Evolutionary conservation across 306 rosid species (phyloP).

Genomic region (Lupinus albus): DNA sequence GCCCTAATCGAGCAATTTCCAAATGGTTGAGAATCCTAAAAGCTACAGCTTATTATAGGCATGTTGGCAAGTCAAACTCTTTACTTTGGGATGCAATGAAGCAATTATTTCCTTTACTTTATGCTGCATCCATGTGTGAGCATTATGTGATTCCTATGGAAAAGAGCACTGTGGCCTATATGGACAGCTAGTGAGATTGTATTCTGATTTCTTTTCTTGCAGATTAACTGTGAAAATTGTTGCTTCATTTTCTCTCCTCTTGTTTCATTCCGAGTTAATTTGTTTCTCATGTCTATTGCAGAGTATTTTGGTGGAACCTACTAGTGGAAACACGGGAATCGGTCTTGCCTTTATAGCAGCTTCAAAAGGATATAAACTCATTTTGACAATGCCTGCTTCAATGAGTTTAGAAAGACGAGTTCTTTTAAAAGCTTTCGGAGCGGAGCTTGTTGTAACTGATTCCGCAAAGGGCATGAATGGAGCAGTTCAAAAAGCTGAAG

Average conservation of each 20-base stretch:
- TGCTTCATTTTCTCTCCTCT: conserved; percentile 21
- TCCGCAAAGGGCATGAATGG: conserved; percentile 97
- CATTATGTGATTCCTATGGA: conserved; percentile 2
- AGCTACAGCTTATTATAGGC: conserved; percentile 23
- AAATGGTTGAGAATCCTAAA: conserved; percentile 5
- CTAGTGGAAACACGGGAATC: conserved; percentile 98
- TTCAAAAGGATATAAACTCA: conserved; percentile 92
- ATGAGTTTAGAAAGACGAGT: conserved; percentile 99
- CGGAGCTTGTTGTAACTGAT: conserved; percentile 89
- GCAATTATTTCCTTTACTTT: conserved; percentile 12
- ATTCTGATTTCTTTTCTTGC: conserved; percentile 32
- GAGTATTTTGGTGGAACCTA: conserved; percentile 96
- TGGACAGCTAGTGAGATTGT: background rate
- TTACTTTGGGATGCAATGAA: conserved; percentile 22
- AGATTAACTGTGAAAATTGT: conserved; percentile 20
- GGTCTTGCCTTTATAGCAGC: conserved; percentile 99
- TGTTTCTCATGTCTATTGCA: conserved; percentile 43
- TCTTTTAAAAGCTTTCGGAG: conserved; percentile 94
- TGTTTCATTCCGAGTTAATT: conserved; percentile 36
- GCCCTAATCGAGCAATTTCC: conserved; percentile 4
- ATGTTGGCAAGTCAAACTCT: conserved; percentile 15
- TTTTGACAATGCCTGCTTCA: conserved; percentile 95
- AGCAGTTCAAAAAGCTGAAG: conserved; percentile 97
- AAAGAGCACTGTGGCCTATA: background rate
- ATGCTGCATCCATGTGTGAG: conserved; percentile 6